Percentiles rank a stretch among this genome's conserved stretches.
Conservation (phyloP, 768 basidiomycete genomes). For the Mycena capillaripes region DNA sequence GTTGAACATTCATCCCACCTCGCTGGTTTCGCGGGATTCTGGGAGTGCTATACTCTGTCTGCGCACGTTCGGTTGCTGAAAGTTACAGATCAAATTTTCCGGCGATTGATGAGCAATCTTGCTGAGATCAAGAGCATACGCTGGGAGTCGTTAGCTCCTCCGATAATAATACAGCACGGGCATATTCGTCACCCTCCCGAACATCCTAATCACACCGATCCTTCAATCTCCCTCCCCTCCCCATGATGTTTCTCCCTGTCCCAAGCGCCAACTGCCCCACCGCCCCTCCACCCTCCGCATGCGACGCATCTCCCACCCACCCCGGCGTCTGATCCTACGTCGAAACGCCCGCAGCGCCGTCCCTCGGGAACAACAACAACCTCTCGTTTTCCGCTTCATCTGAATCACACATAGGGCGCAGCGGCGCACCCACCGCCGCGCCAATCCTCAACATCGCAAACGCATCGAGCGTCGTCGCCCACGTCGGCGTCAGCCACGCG, state of each 20-base stretch:
- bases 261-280: conserved; percentile 1
- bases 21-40: too few relatives aligned
- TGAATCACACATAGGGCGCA: background rate
- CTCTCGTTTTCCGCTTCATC: background rate
- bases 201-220: background rate
- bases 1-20: too few relatives aligned
- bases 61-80: too few relatives aligned
- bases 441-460: conserved; percentile 3
- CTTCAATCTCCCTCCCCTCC: background rate
- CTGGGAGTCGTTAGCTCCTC: background rate
- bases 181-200: background rate
- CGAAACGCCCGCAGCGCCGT: background rate
- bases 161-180: background rate
- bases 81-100: too few relatives aligned
- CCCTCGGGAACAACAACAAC: background rate
- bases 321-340: background rate
- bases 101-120: too few relatives aligned
- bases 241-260: background rate
- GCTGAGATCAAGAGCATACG: background rate
- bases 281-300: background rate
- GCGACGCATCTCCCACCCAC: background rate
- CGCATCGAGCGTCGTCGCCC: background rate
- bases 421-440: background rate
- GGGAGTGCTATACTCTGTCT: too few relatives aligned
- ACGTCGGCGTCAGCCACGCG: background rate